phyloP scores from a whole-genome alignment of 495 filamentous ascomycete species.

The Xylaria sp. region DNA sequence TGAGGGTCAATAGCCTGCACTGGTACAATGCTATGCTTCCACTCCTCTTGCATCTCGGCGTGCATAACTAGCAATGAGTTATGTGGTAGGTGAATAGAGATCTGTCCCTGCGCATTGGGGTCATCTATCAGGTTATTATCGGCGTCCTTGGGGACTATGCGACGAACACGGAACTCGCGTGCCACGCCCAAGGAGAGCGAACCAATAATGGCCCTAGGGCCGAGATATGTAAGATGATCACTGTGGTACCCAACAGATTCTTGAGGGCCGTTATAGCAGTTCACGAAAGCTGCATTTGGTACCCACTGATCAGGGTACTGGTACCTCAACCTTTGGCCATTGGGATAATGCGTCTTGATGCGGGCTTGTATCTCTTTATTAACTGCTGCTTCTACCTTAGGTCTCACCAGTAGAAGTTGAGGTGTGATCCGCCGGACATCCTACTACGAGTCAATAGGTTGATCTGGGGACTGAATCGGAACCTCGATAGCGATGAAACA shows the following conservation, averaged over 20 bases:
- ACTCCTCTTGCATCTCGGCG: slow-evolving; percentile 84
- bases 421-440: slow-evolving; percentile 79
- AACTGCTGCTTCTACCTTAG: slow-evolving; percentile 72
- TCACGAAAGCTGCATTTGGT: slow-evolving; percentile 91
- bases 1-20: slow-evolving; percentile 80
- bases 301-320: slow-evolving; percentile 76
- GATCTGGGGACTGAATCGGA: background rate
- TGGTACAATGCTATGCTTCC: slow-evolving; percentile 81
- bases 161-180: slow-evolving; percentile 86
- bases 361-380: slow-evolving; percentile 74
- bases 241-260: slow-evolving; percentile 91
- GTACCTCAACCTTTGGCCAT: slow-evolving; percentile 74
- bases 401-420: slow-evolving; percentile 69
- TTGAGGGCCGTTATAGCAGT: slow-evolving; percentile 81
- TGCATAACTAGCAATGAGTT: slow-evolving; percentile 95
- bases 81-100: slow-evolving; percentile 90
- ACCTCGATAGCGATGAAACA: background rate
- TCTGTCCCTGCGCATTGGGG: slow-evolving; percentile 76
- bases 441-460: slow-evolving; percentile 37
- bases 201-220: slow-evolving; percentile 85
- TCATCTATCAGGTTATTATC: slow-evolving; percentile 45
- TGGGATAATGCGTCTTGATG: slow-evolving; percentile 64
- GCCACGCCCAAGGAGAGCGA: slow-evolving; percentile 88
- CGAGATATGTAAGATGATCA: slow-evolving; percentile 92
- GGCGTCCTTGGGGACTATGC: slow-evolving; percentile 63